Conservation (phyloP, 257 asterid species). For the Capsicum rhomboideum region DNA sequence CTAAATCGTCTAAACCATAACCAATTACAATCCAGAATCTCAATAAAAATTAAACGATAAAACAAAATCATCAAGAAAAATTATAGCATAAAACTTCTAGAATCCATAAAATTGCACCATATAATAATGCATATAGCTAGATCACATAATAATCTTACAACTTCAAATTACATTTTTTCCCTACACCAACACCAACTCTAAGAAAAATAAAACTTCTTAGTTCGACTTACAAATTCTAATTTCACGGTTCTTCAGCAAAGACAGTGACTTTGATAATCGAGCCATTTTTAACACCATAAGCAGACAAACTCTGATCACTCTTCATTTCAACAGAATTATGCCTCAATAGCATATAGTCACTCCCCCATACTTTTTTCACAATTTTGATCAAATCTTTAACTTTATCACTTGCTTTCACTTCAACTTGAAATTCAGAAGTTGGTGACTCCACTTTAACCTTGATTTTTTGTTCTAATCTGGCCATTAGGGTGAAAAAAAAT, state of each 20-base stretch:
- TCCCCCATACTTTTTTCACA: conserved; percentile 25
- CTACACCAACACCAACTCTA: too few relatives aligned
- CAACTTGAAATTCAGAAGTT: conserved; percentile 20
- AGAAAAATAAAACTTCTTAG: too few relatives aligned
- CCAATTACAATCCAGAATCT: too few relatives aligned
- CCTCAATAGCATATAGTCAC: conserved; percentile 16
- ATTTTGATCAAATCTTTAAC: conserved; percentile 16
- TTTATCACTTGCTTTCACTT: conserved; percentile 7
- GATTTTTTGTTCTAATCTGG: neutral
- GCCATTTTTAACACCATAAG: conserved; percentile 22
- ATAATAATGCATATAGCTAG: too few relatives aligned
- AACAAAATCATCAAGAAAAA: too few relatives aligned
- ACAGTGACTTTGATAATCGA: conserved; percentile 20
- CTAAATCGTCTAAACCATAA: too few relatives aligned
- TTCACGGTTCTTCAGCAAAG: conserved; percentile 17
- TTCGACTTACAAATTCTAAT: neutral
- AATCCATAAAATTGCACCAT: too few relatives aligned
- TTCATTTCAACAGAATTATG: conserved; percentile 12
- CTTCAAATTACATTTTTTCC: too few relatives aligned
- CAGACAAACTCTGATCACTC: conserved; percentile 9
- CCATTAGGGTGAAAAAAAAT: neutral
- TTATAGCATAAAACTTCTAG: too few relatives aligned
- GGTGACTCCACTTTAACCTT: conserved; percentile 23
- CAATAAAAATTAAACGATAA: too few relatives aligned
- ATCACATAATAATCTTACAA: too few relatives aligned